phyloP scores from a whole-genome alignment of 2,329 filamentous ascomycete genomes.

The Hypoxylon rubiginosum region DNA sequence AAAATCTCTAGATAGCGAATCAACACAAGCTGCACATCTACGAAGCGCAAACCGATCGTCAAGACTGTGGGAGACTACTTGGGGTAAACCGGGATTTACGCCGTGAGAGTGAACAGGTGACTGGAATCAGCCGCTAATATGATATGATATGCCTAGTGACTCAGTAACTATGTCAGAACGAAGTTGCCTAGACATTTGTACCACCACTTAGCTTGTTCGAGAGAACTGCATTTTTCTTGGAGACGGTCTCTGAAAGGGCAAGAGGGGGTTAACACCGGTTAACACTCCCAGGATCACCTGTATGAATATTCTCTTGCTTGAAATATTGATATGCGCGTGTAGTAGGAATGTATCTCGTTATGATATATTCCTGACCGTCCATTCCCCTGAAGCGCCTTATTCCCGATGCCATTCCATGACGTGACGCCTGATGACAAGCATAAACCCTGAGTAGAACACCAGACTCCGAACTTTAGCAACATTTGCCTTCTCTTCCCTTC shows the following conservation, averaged over 20 bases:
- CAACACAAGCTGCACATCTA: not conserved
- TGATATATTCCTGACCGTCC: constrained; percentile 1
- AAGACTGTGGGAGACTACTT: not conserved
- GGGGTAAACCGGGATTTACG: not conserved
- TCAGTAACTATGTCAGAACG: not conserved
- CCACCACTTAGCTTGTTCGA: not conserved
- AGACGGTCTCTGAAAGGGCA: not conserved
- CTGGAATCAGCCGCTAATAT: not conserved
- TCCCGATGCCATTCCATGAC: constrained; percentile 6
- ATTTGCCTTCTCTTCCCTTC: constrained; percentile 8
- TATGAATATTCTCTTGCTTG: not conserved
- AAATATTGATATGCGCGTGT: not conserved
- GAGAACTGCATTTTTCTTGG: not conserved
- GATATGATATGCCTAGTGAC: not conserved
- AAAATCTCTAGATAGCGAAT: not conserved
- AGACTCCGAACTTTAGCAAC: constrained; percentile 21
- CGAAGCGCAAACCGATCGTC: not conserved
- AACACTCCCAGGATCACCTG: not conserved
- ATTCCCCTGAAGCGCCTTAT: not conserved
- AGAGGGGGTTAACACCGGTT: not conserved
- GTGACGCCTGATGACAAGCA: constrained; percentile 16
- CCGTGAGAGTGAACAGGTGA: not conserved
- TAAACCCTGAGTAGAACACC: constrained; percentile 28
- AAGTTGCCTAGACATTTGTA: not conserved
- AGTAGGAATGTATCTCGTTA: not conserved